Base-by-base conservation (phyloP, 2,329 filamentous ascomycete genomes). In the Paraconiothyrium brasiliense region DNA sequence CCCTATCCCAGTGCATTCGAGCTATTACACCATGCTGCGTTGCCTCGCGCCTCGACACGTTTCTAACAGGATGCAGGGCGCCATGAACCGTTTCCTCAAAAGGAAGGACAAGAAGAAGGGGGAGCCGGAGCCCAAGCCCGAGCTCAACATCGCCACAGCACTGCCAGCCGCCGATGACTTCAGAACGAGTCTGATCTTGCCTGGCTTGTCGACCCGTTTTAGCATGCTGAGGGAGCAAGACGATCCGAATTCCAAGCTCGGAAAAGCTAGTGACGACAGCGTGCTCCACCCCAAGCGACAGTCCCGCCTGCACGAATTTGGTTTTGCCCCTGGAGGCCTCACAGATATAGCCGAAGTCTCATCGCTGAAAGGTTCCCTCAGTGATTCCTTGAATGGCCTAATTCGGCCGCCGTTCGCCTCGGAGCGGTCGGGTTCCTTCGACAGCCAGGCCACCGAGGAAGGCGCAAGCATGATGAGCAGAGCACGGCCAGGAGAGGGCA, bases 141-240 rank as follows among this genome's bases (percentile, higher is more conserved):
- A 92, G 64, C 79, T 97, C 50, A 90, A 98, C 71, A 82, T 98
- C 13, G 78, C 88, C 2, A 83, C 83, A 13, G 94, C 89, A 0
- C 83, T 99, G 2, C 95, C 95, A 1, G 85, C 93, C 0, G 89
- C 83, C 50, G 93, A 98, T 78, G 90, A 98, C 74, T 98, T 99
- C 79, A 89, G 95, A 60, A 99, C 95, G 3, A 98, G 95, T 83
- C 82, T 99, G 61, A 84, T 99, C 64, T 97, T 99, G 94, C 94
- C 93, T 0, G 94, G 94, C 46, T 85, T 99, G 4, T 98, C 94
- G 0, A 93, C 94, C 13, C 89, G 95, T 7, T 99, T 99, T 78
- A 98, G 94, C 69, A 98, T 98, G 94, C 83, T 98, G 35, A 86
- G 93, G 71, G 94, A 97, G 78, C 94, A 97, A 77, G 94, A 97